phyloP scores from a whole-genome alignment of 768 basidiomycete genomes.

The Lyophyllum semitale region DNA sequence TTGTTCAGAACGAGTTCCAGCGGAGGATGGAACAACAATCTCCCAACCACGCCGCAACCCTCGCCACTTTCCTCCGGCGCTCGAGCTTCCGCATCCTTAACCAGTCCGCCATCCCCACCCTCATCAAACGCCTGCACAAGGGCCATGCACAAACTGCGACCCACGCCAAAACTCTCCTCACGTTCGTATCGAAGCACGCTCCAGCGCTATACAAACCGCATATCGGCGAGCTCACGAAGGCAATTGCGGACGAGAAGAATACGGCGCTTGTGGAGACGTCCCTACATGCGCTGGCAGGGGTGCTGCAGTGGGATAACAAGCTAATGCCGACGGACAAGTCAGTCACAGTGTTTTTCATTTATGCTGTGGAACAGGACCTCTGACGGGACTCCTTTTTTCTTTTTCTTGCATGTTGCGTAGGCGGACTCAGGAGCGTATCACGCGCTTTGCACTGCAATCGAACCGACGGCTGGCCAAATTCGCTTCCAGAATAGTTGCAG shows the following conservation, averaged over 20 bases:
- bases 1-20: conserved; percentile 69
- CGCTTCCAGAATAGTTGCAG: conserved; percentile 73
- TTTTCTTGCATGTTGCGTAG: conserved; percentile 35
- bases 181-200: conserved; percentile 70
- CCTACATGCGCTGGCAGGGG: conserved; percentile 75
- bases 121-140: conserved; percentile 70
- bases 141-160: conserved; percentile 34
- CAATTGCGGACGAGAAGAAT: conserved; percentile 67
- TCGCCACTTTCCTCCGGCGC: conserved; percentile 69
- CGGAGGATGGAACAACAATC: conserved; percentile 75
- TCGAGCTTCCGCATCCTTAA: conserved; percentile 77
- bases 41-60: conserved; percentile 61
- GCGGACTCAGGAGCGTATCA: conserved; percentile 65
- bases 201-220: conserved; percentile 76
- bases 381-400: not conserved
- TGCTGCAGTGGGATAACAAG: conserved; percentile 59
- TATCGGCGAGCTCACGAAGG: conserved; percentile 73
- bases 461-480: conserved; percentile 80
- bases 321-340: conserved; percentile 68
- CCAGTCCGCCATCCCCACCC: conserved; percentile 79
- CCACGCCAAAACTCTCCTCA: conserved; percentile 54
- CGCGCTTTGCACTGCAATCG: conserved; percentile 57
- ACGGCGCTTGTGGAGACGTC: conserved; percentile 58
- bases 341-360: conserved; percentile 25
- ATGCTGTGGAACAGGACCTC: not conserved